Conservation (phyloP, 2,329 filamentous ascomycete genomes). For the Raffaelea albimanens region DNA sequence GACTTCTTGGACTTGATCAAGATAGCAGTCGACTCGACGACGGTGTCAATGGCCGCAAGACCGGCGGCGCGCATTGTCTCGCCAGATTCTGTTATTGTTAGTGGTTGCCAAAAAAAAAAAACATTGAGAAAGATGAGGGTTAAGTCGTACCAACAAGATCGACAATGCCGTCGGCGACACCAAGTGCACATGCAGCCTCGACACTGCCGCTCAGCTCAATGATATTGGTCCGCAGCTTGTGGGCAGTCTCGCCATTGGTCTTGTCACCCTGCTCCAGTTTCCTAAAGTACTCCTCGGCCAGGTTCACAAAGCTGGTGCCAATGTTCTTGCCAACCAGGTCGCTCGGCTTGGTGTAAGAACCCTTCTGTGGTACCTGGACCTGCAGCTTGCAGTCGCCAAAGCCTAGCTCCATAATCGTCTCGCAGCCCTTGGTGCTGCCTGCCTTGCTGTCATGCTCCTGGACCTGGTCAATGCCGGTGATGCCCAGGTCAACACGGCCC, state of each 20-base stretch:
- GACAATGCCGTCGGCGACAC: slow-evolving; percentile 93
- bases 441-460: slow-evolving; percentile 73
- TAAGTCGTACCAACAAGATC: slow-evolving; percentile 76
- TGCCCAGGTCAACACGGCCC: slow-evolving; percentile 81
- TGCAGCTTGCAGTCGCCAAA: slow-evolving; percentile 90
- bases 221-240: slow-evolving; percentile 71
- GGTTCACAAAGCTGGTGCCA: slow-evolving; percentile 86
- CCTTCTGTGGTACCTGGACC: slow-evolving; percentile 91
- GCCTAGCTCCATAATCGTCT: slow-evolving; percentile 80
- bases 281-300: slow-evolving; percentile 77
- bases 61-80: slow-evolving; percentile 97
- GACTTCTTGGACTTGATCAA: slow-evolving; percentile 85
- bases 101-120: neutral
- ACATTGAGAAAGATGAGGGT: neutral
- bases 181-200: slow-evolving; percentile 89
- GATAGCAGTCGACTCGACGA: slow-evolving; percentile 78
- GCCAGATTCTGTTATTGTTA: slow-evolving; percentile 62
- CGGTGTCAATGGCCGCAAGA: slow-evolving; percentile 87
- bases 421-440: slow-evolving; percentile 49
- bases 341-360: slow-evolving; percentile 56
- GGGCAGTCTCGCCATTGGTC: slow-evolving; percentile 23
- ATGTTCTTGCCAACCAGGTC: slow-evolving; percentile 88
- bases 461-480: slow-evolving; percentile 89
- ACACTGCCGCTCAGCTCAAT: slow-evolving; percentile 95
- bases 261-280: slow-evolving; percentile 53